Evolutionary conservation across 1,284 basidiomycete species (phyloP), one percentile per base, ranked within the genome.

Genomic region (Cryptococcus hybrid): DNA sequence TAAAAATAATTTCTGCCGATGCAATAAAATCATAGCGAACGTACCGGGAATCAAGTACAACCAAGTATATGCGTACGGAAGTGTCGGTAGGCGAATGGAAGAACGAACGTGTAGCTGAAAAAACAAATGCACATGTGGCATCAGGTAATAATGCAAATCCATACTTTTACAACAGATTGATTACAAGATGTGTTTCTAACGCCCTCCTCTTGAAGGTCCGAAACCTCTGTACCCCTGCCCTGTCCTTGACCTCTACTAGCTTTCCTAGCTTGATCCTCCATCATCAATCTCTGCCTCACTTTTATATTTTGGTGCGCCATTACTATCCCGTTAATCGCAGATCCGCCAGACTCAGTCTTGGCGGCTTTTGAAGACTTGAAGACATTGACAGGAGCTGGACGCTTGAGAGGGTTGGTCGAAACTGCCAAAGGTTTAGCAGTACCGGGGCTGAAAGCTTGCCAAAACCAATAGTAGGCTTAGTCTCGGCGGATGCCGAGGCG

Each of bases 261-360:
- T 76, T 92, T 92, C 67, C 89, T 81, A 73, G 90, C 89, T 77
- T 89, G 88, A 51, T 95, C 92, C 77, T 94, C 92, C 56, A 86
- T 70, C 60, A 94, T 92, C 57, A 95, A 78, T 60, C 84, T 81
- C 92, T n/a, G 89, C 88, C 18, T 88, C 89, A 62, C 86, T 85
- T 83, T 91, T 84, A 49, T 76, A 78, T 40, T 67, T 65, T 36
- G 84, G 80, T 38, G 81, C 74, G 34, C 83, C 83, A 56, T 49
- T 49, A 57, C 48, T 45, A 43, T 57, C 34, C 66, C 39, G 54
- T 35, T 80, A 66, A 36, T 86, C 86, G 80, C 36, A 36, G 43
- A 52, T 42, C 34, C 43, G 58, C 15, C 39, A 30, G 62, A 11
- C 80, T 78, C 63, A 4, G 65, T 65, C 58, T 79, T 78, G 30